A percentile compares a stretch with the other conserved stretches of the same genome.
Conservation (phyloP, 345 rosid species). For the Eucalyptus sp. region DNA sequence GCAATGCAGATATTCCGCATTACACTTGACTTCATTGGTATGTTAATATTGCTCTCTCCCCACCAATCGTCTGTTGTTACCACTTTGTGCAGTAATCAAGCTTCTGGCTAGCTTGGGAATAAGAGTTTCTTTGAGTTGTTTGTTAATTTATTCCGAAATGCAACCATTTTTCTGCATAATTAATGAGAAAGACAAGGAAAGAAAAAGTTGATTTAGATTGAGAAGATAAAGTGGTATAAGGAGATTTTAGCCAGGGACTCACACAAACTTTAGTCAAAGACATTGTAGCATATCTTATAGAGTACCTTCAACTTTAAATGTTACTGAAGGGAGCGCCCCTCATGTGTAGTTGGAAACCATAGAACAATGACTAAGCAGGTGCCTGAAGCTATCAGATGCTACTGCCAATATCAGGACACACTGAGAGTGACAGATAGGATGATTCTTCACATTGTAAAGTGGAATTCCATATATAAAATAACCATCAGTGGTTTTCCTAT, state of each 20-base stretch:
- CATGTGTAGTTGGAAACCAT: neutral
- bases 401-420: neutral
- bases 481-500: neutral
- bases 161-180: neutral
- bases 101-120: neutral
- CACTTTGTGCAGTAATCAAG: neutral
- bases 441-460: neutral
- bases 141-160: neutral
- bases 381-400: neutral
- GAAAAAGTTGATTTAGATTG: neutral
- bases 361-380: neutral
- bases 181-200: neutral
- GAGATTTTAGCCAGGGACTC: neutral
- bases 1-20: slow-evolving; percentile 68
- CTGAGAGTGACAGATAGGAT: neutral
- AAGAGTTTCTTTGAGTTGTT: neutral
- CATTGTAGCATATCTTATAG: neutral
- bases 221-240: neutral
- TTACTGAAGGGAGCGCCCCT: neutral
- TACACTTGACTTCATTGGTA: slow-evolving; percentile 69
- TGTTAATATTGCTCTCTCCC: slow-evolving; percentile 1
- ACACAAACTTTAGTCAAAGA: neutral
- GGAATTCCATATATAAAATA: neutral
- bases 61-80: neutral
- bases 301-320: neutral